Conservation (phyloP, 352 stramenopile species). For the Globisporangium perplexum region DNA sequence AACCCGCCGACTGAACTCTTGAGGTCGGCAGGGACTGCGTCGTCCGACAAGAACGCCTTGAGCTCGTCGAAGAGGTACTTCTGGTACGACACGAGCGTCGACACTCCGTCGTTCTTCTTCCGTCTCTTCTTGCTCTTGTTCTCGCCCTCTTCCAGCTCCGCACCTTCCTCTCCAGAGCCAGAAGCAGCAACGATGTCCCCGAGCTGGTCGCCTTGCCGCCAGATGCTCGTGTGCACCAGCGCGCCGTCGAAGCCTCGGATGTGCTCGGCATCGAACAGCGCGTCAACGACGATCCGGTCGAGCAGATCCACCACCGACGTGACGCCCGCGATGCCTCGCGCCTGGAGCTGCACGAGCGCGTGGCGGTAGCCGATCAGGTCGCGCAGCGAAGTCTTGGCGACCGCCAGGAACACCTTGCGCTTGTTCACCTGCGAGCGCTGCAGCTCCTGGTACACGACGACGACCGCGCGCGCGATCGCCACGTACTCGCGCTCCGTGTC, state of each 20-base stretch:
- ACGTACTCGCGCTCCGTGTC: slow-evolving; percentile 23
- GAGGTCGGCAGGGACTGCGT: slow-evolving; percentile 17
- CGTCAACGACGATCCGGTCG: slow-evolving; percentile 59
- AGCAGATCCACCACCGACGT: slow-evolving; percentile 24
- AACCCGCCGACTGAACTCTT: slow-evolving; percentile 53
- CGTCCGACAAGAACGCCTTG: slow-evolving; percentile 43
- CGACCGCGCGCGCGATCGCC: slow-evolving; percentile 34
- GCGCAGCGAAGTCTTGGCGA: slow-evolving; percentile 72
- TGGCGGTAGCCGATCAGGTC: slow-evolving; percentile 56
- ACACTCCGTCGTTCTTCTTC: slow-evolving; percentile 27
- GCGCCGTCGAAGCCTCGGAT: slow-evolving; percentile 68
- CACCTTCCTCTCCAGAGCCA: neutral
- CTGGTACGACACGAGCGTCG: slow-evolving; percentile 64
- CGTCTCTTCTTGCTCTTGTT: slow-evolving; percentile 39
- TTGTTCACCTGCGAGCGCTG: slow-evolving; percentile 86
- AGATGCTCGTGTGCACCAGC: slow-evolving; percentile 32
- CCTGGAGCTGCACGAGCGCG: slow-evolving; percentile 24
- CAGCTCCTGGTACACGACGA: slow-evolving; percentile 73
- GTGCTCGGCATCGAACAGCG: slow-evolving; percentile 74
- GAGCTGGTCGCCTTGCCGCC: slow-evolving; percentile 12
- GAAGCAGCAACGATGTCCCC: slow-evolving; percentile 1
- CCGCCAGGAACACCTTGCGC: slow-evolving; percentile 80
- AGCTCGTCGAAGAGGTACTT: slow-evolving; percentile 78
- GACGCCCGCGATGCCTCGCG: slow-evolving; percentile 10
- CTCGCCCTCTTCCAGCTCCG: neutral